phyloP scores from a whole-genome alignment of 2,329 filamentous ascomycete species.

The Ambrosiella xylebori region DNA sequence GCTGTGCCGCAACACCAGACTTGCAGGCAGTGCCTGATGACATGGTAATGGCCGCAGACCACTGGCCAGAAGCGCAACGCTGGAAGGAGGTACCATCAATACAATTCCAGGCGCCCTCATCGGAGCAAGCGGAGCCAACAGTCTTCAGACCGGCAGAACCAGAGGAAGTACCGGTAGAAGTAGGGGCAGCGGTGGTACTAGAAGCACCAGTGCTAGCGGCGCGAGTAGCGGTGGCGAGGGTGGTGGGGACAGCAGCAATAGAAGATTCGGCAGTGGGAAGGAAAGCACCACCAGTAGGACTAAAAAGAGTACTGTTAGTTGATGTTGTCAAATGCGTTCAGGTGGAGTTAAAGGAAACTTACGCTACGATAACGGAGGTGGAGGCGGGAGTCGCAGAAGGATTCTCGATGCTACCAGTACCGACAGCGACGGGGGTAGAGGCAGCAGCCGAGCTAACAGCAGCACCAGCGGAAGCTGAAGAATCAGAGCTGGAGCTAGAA shows the following conservation, averaged over 20 bases:
- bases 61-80: conserved; percentile 42
- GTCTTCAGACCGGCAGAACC: conserved; percentile 17
- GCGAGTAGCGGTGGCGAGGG: conserved; percentile 16
- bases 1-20: conserved; percentile 14
- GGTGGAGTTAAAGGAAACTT: neutral
- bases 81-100: conserved; percentile 37
- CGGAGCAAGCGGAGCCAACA: conserved; percentile 28
- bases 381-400: neutral
- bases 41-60: conserved; percentile 32
- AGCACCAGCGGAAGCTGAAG: conserved; percentile 12
- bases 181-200: conserved; percentile 16
- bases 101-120: conserved; percentile 43
- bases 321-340: neutral
- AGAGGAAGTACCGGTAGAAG: conserved; percentile 13
- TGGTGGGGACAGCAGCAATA: conserved; percentile 15
- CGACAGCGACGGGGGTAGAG: conserved; percentile 13
- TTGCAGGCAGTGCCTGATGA: conserved; percentile 36
- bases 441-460: conserved; percentile 15
- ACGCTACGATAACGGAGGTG: neutral
- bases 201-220: conserved; percentile 16
- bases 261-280: conserved; percentile 17
- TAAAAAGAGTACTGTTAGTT: conserved; percentile 13
- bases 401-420: conserved; percentile 17
- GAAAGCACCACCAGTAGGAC: conserved; percentile 26
- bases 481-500: conserved; percentile 9